Evolutionary conservation across 495 filamentous ascomycete genomes (phyloP), one percentile per base, ranked within the genome.

Genomic region (Aspergillus avenaceus): DNA sequence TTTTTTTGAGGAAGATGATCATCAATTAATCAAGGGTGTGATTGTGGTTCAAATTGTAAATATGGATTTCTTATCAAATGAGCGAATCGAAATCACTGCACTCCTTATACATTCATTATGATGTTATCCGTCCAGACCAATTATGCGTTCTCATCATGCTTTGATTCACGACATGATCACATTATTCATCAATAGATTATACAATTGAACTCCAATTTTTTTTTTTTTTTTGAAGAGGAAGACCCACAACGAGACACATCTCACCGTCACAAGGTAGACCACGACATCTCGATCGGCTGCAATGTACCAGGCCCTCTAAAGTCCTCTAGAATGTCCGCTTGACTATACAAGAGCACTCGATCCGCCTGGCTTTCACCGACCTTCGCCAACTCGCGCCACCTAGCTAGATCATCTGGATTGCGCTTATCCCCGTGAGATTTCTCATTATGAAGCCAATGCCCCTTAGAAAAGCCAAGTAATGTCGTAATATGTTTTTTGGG

Each of bases 351-450:
- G 36, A 69, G 32, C 14, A 61, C 45, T n/a, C 69, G 49, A 42
- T 72, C 66, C 4, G 55, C 60, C 52, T 70, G 69, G 11, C 29
- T 58, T n/a, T n/a, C n/a, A 6, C 65, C 64, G 18, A 73, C 52
- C 44, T 51, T 62, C 0, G 64, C 69, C 28, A 73, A 44, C 7
- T 51, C 59, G 18, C 64, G 54, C 70, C 66, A 71, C 16, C 67
- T 52, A 32, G 53, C 57, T 14, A 72, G 40, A 52, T 70, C 66
- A 1, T 52, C 53, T 1, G 47, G 24, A 18, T 70, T 68, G 9
- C 65, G 59, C 54, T 73, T 72, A 45, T 73, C 65, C 12, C 67
- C 70, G 36, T 69, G 64, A 6, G 67, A 67, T 18, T 57, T 59
- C 26, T 62, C 54, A 4, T 60, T 63, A 19, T 61, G 41, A 29